Conservation (phyloP, 257 asterid genomes). For the Penstemon newberryi region DNA sequence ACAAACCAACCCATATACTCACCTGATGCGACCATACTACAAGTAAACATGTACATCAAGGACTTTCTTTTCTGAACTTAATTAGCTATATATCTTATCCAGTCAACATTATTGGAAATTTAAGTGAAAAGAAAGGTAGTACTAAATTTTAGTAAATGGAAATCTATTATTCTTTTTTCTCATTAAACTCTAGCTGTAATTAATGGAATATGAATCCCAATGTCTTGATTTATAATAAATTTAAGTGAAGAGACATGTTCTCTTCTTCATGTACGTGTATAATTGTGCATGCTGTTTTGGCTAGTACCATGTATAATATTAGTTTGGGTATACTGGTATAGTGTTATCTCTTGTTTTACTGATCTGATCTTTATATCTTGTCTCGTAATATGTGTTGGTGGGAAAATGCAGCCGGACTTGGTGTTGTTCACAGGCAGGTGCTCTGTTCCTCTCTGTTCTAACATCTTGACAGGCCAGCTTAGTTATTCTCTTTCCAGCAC, state of each 20-base stretch:
- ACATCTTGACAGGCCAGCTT: slow-evolving; percentile 18
- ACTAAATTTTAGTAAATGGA: no score
- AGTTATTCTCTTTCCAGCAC: slow-evolving; percentile 14
- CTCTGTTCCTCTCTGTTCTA: slow-evolving; percentile 26
- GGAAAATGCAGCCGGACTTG: slow-evolving; percentile 85
- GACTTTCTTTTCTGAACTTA: neutral
- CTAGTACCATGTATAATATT: neutral
- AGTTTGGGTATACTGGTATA: neutral
- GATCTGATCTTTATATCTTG: slow-evolving; percentile 10
- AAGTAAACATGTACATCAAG: neutral
- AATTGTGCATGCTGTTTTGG: neutral
- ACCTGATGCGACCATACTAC: neutral
- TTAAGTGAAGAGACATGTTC: neutral
- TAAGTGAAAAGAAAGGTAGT: no score
- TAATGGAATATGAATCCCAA: no score
- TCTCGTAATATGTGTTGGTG: slow-evolving; percentile 37
- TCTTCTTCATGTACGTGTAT: no score
- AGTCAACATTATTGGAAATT: no score
- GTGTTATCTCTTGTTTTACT: neutral
- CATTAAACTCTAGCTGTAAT: no score
- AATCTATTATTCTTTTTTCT: no score
- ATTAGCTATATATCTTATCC: no score
- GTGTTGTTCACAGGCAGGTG: slow-evolving; percentile 94
- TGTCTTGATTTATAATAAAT: no score
- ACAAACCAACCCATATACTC: neutral